A percentile compares a stretch with the other conserved stretches of the same genome.
Evolutionary conservation across 2,329 filamentous ascomycete species (phyloP).

Genomic region (Alternaria panax): DNA sequence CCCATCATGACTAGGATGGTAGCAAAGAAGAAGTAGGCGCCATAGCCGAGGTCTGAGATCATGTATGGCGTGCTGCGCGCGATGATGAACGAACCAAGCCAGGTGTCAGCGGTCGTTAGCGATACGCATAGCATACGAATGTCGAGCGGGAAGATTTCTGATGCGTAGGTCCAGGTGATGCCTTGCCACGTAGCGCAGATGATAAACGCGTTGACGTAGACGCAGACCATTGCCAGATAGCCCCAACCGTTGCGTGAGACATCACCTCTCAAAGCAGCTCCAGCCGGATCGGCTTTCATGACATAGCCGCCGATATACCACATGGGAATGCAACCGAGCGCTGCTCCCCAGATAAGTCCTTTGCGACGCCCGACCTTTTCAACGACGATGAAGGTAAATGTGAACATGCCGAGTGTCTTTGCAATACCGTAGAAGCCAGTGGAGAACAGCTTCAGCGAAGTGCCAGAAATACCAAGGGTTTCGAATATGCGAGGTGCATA

Average conservation of each 20-base stretch:
- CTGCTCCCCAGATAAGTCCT: slow-evolving; percentile 57
- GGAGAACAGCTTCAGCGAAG: slow-evolving; percentile 53
- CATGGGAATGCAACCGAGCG: slow-evolving; percentile 58
- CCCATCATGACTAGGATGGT: slow-evolving; percentile 40
- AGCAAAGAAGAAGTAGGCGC: slow-evolving; percentile 52
- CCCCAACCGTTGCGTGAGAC: slow-evolving; percentile 57
- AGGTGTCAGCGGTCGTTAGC: slow-evolving; percentile 49
- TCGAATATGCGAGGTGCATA: slow-evolving; percentile 51
- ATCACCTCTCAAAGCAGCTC: slow-evolving; percentile 52
- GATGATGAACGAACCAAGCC: slow-evolving; percentile 53
- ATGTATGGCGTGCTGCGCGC: slow-evolving; percentile 50
- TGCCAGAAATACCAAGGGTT: slow-evolving; percentile 56
- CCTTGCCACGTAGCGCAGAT: slow-evolving; percentile 57
- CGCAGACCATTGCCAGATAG: slow-evolving; percentile 62
- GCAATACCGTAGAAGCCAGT: slow-evolving; percentile 61
- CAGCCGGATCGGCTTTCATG: slow-evolving; percentile 59
- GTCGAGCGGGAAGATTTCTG: slow-evolving; percentile 58
- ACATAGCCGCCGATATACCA: slow-evolving; percentile 64
- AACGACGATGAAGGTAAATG: slow-evolving; percentile 51
- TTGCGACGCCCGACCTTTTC: slow-evolving; percentile 52
- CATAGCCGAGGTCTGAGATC: slow-evolving; percentile 49
- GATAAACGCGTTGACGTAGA: slow-evolving; percentile 64
- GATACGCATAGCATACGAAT: slow-evolving; percentile 53
- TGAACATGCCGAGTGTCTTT: slow-evolving; percentile 51
- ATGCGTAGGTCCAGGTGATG: slow-evolving; percentile 55